These are phyloP conservation scores for Epichloe amarillans DNA, from an alignment of 2,329 filamentous ascomycete genomes.

Conservation along the genomic window DNA sequence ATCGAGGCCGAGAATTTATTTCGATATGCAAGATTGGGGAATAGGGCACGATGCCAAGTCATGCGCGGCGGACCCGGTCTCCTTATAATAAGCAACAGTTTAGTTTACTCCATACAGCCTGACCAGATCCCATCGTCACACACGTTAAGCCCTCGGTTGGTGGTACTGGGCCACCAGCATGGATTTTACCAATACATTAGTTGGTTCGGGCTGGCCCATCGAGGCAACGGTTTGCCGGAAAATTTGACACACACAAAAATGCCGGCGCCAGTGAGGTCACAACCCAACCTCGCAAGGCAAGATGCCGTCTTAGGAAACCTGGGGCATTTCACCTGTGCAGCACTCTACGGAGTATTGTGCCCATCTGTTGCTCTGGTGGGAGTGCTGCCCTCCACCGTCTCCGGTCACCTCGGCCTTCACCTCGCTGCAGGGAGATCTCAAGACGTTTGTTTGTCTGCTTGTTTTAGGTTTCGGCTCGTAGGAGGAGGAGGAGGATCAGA, in stretches of 20 bases:
- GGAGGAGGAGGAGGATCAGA: not conserved
- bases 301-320: not conserved
- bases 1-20: not conserved
- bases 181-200: not conserved
- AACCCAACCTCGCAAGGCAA: not conserved
- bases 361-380: not conserved
- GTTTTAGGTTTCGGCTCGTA: not conserved
- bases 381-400: not conserved
- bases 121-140: conserved; percentile 1
- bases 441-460: not conserved
- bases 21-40: not conserved
- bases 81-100: conserved; percentile 1
- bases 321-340: not conserved
- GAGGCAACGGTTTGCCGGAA: too few species aligned
- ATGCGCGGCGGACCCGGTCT: not conserved
- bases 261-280: too few species aligned
- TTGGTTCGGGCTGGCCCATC: too few species aligned
- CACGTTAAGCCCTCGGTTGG: not conserved
- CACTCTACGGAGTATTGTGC: too few species aligned
- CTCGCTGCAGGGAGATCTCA: not conserved
- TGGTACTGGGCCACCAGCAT: conserved; percentile 1
- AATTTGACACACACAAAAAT: too few species aligned
- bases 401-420: too few species aligned
- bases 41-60: not conserved
- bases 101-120: not conserved